Evolutionary conservation across 345 rosid genomes (phyloP).

Genomic region (Salix dunnii): DNA sequence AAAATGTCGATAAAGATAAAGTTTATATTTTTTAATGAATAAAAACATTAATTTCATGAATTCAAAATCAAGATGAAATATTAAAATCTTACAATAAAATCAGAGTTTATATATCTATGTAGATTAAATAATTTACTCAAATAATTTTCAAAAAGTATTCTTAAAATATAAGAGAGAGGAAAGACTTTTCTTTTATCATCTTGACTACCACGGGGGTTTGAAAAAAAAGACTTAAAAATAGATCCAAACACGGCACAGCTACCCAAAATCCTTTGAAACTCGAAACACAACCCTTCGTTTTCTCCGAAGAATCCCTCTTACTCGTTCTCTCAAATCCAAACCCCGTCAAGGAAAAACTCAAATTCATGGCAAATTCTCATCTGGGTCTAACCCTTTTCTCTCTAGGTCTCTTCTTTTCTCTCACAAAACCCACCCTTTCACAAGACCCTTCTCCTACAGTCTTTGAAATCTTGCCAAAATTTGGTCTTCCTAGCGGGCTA

Average conservation of each 20-base stretch:
- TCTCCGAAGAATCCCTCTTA: not conserved
- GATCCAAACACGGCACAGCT: not conserved
- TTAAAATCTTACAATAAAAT: too few species aligned
- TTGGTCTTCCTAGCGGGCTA: slow-evolving; percentile 85
- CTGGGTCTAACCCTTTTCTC: slow-evolving; percentile 7
- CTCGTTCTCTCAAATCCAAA: not conserved
- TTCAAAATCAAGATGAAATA: too few species aligned
- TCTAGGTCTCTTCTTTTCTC: slow-evolving; percentile 23
- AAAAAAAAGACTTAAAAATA: not conserved
- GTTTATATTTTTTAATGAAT: too few species aligned
- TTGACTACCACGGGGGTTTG: too few species aligned
- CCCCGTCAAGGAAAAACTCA: not conserved
- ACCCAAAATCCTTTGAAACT: not conserved
- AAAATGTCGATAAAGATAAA: too few species aligned
- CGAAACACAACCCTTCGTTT: not conserved
- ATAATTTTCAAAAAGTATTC: too few species aligned
- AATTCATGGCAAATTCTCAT: not conserved
- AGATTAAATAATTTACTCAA: too few species aligned
- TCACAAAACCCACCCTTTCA: slow-evolving; percentile 17
- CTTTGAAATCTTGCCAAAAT: slow-evolving; percentile 77
- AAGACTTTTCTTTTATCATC: too few species aligned
- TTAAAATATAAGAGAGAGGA: too few species aligned
- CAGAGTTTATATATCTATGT: too few species aligned
- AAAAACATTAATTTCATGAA: too few species aligned
- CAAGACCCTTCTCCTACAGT: slow-evolving; percentile 39